phyloP scores from a whole-genome alignment of 768 basidiomycete species.

The Boletus edulis region DNA sequence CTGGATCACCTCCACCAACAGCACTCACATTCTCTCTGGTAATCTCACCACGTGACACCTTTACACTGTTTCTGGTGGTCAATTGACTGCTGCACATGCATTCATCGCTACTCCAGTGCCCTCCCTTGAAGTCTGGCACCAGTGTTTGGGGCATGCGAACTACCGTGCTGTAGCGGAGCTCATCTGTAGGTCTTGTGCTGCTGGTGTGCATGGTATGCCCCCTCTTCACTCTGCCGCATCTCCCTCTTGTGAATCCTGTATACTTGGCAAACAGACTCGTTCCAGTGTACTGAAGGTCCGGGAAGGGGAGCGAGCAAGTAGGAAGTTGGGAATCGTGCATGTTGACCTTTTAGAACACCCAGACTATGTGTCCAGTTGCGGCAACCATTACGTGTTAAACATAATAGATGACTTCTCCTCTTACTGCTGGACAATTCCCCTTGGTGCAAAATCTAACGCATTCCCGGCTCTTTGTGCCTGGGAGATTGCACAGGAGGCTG shows the following conservation, averaged over 20 bases:
- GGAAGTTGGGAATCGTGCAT: background rate
- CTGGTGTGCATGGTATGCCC: background rate
- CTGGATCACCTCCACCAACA: background rate
- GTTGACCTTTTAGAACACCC: background rate
- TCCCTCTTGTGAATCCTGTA: background rate
- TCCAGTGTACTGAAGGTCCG: background rate
- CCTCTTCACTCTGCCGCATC: background rate
- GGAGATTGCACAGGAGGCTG: background rate
- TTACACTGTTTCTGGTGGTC: background rate
- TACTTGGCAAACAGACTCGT: background rate
- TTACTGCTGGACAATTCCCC: background rate
- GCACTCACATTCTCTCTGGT: background rate
- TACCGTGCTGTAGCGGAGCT: background rate
- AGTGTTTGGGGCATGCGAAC: background rate
- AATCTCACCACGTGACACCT: background rate
- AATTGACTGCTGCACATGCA: background rate
- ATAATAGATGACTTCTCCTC: background rate
- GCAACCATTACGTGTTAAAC: background rate
- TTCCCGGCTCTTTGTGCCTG: background rate
- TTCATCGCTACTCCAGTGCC: background rate
- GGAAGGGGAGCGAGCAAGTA: background rate
- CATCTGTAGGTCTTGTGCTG: too few species aligned
- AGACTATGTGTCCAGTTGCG: too few species aligned
- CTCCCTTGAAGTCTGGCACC: background rate
- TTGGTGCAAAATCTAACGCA: background rate